Evolutionary conservation across 768 basidiomycete genomes (phyloP), one percentile per base, ranked within the genome.

Genomic region (Lactarius pseudohatsudake): DNA sequence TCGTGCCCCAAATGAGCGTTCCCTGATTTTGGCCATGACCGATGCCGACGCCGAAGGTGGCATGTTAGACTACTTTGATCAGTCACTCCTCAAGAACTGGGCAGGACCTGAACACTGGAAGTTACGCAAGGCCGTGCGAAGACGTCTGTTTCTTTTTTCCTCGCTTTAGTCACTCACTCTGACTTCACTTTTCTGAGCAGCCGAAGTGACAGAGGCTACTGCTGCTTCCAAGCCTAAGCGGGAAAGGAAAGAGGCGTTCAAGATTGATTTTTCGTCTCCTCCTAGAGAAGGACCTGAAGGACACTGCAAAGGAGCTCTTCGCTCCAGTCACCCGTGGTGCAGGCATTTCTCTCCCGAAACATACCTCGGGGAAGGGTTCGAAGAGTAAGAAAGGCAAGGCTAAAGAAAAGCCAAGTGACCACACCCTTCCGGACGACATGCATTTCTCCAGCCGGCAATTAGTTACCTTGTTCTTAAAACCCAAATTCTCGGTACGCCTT

Each of bases 41-140:
- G 86, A 87, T 59, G 84, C 79, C 4, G 86, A 82, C 2, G 84
- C 82, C 64, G 86, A 91, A 64, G 83, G 80, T 1, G 84, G 81
- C 6, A 84, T 89, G 77, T 80, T 89, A 74, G 94, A 96, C 72
- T 97, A 96, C 76, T 97, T 98, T 74, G 96, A 98, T 76, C 84
- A 88, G 72, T 86, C 81, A 68, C 83, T 91, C 72, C 81, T 88
- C 72, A 96, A 92, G 82, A 96, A 96, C 71, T 99, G 97, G 97
- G 97, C 97, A 4, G 97, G 97, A 0, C 96, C 96, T 9, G 94
- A 98, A 76, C 97, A 99, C 74, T 99, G 97, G 96, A 98, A 96
- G 75, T 76, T 98, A 73, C 81, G 91, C 68, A 91, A 88, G 74
- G 83, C 88, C n/a, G 80, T 94, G 61, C 85, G 90, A 66, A 85